Percentiles rank a stretch among this genome's conserved stretches.
phyloP scores from a whole-genome alignment of 768 basidiomycete genomes.

The Tricholoma sp. region DNA sequence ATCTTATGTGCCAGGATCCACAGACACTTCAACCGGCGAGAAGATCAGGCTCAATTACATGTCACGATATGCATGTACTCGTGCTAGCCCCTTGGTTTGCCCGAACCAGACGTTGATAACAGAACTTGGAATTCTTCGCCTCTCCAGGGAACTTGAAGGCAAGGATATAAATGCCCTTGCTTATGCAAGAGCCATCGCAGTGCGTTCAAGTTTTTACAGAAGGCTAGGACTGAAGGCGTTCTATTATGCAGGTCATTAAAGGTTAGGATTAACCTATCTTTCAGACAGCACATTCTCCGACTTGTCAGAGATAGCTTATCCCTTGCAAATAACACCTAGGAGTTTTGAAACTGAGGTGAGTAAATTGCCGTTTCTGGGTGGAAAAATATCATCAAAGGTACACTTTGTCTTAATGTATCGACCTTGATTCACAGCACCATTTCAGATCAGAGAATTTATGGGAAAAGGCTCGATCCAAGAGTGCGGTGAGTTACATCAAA shows the following conservation, averaged over 20 bases:
- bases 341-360: slow-evolving; percentile 33
- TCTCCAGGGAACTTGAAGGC: slow-evolving; percentile 59
- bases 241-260: slow-evolving; percentile 39
- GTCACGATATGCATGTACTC: slow-evolving; percentile 51
- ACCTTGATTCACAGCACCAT: neutral
- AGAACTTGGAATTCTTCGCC: slow-evolving; percentile 56
- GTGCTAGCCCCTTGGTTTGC: slow-evolving; percentile 63
- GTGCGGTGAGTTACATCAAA: slow-evolving; percentile 39
- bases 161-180: slow-evolving; percentile 62
- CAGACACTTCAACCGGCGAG: slow-evolving; percentile 7
- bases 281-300: neutral
- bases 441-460: slow-evolving; percentile 61
- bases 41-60: slow-evolving; percentile 27
- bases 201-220: slow-evolving; percentile 27
- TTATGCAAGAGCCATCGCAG: slow-evolving; percentile 70
- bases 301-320: slow-evolving; percentile 38
- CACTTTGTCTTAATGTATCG: neutral
- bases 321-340: slow-evolving; percentile 32
- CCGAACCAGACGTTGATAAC: slow-evolving; percentile 58
- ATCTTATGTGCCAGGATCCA: slow-evolving; percentile 1
- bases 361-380: slow-evolving; percentile 44
- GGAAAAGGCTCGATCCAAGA: slow-evolving; percentile 51
- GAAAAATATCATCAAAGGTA: slow-evolving; percentile 48
- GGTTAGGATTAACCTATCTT: slow-evolving; percentile 21
- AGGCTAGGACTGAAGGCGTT: slow-evolving; percentile 6